phyloP scores from a whole-genome alignment of 83 land plant genomes.

The Thuja plicata region DNA sequence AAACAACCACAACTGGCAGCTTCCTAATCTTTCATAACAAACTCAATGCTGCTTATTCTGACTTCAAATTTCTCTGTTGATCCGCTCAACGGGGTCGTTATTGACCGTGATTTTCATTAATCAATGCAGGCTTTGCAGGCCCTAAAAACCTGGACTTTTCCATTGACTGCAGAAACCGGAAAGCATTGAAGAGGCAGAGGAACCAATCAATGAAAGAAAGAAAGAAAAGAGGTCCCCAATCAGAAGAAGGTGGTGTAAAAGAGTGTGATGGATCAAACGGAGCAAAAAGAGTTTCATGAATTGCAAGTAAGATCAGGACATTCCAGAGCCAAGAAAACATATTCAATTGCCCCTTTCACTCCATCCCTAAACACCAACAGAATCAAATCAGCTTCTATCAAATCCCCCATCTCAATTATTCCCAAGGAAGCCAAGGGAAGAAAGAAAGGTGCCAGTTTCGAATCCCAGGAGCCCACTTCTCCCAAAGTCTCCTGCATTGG shows the following conservation, averaged over 20 bases:
- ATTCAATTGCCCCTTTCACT: background rate
- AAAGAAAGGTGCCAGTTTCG: background rate
- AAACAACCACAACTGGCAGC: too few species aligned
- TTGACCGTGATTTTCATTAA: too few species aligned
- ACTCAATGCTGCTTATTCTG: too few species aligned
- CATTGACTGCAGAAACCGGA: too few species aligned
- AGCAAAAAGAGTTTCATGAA: background rate
- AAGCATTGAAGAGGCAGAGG: too few species aligned
- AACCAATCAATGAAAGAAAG: too few species aligned
- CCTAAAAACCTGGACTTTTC: too few species aligned
- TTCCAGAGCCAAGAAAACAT: background rate
- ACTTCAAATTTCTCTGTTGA: too few species aligned
- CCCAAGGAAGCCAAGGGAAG: background rate
- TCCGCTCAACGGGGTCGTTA: too few species aligned
- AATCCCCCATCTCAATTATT: background rate
- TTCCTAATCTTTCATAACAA: too few species aligned
- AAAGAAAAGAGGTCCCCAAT: too few species aligned
- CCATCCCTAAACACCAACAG: background rate
- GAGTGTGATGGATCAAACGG: background rate
- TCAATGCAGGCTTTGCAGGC: too few species aligned
- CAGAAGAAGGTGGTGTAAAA: background rate
- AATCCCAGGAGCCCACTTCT: background rate
- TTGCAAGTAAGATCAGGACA: background rate
- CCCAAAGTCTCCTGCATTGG: background rate
- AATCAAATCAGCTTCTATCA: background rate